phyloP scores from a whole-genome alignment of 805 yeast species.

The Candida gorgasii region DNA sequence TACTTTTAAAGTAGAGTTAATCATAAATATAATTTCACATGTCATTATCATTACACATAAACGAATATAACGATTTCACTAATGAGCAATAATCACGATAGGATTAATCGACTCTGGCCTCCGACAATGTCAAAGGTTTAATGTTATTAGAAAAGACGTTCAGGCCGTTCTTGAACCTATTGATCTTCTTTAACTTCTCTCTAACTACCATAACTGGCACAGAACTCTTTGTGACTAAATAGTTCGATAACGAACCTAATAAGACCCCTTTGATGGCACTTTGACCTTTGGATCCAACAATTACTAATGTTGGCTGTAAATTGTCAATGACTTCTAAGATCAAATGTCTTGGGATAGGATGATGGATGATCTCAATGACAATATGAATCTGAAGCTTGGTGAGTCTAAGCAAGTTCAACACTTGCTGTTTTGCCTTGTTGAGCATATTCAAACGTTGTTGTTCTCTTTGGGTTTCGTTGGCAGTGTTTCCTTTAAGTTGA shows the following conservation, averaged over 20 bases:
- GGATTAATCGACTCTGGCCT: slow-evolving; percentile 47
- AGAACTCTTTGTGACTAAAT: slow-evolving; percentile 66
- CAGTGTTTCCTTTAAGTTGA: slow-evolving; percentile 40
- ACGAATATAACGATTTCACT: no score
- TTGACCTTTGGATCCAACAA: slow-evolving; percentile 75
- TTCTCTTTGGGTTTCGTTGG: slow-evolving; percentile 38
- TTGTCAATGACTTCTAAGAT: slow-evolving; percentile 69
- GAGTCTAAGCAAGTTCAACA: slow-evolving; percentile 51
- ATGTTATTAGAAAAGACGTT: slow-evolving; percentile 58
- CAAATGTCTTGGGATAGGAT: slow-evolving; percentile 72
- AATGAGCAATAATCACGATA: no score
- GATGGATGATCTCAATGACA: slow-evolving; percentile 72
- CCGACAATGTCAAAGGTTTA: slow-evolving; percentile 49
- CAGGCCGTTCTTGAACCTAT: slow-evolving; percentile 51
- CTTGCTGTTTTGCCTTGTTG: slow-evolving; percentile 45
- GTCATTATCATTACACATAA: slow-evolving; percentile 2
- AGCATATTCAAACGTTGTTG: slow-evolving; percentile 39
- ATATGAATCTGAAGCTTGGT: slow-evolving; percentile 74
- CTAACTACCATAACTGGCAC: slow-evolving; percentile 84
- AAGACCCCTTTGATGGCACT: slow-evolving; percentile 72
- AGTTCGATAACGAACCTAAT: slow-evolving; percentile 71
- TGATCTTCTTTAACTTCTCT: slow-evolving; percentile 66
- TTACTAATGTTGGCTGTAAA: slow-evolving; percentile 69
- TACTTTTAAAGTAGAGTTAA: slow-evolving; percentile 22
- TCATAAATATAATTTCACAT: no score